Evolutionary conservation across 345 rosid species (phyloP), one percentile per base, ranked within the genome.

Genomic region (Aquilaria malaccensis): DNA sequence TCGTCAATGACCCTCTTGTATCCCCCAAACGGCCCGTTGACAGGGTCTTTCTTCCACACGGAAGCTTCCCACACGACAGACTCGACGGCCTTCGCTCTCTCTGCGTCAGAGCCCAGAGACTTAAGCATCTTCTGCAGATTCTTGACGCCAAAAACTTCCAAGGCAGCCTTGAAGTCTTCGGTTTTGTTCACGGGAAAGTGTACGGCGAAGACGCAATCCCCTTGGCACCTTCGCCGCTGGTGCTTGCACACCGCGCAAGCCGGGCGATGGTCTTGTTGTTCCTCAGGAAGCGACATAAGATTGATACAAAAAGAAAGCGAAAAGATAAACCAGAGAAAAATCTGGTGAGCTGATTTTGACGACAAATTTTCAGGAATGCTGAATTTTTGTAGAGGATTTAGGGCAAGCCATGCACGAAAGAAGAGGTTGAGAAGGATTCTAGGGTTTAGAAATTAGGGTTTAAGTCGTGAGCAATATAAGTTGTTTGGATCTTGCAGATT

Each of bases 181-280:
- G 9, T 33, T 22, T 29, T 66, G 2, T 15, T 11, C 10, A 33
- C 30, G 2, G 77, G 72, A 50, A 74, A 74, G 57, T 52, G 54
- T 1, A 67, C 74, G 3, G 50, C 31, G 1, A 78, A 49, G n/a
- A 72, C 7, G n/a, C 82, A 78, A 6, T 29, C 37, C 2, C 6
- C 11, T 7, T 13, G 1, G 57, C 82, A 78, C 60, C 58, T 66
- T 66, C 31, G 69, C 9, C 77, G 52, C 45, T 66, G 77, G 54
- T 70, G 70, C 60, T 64, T 73, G 75, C 80, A 77, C 10, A 75
- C 67, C 32, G 75, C 72, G 33, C 79, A 74, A 30, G 72, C 67
- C 10, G 53, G 60, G 30, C 66, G 68, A 9, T 56, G 43, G 47
- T 45, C 56, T 2, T 3, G 33, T 13, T 6, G 3, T 1, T 30